Evolutionary conservation across 441 rosid species (phyloP), one percentile per base, ranked within the genome.

Genomic region (Pelargonium citronellum): DNA sequence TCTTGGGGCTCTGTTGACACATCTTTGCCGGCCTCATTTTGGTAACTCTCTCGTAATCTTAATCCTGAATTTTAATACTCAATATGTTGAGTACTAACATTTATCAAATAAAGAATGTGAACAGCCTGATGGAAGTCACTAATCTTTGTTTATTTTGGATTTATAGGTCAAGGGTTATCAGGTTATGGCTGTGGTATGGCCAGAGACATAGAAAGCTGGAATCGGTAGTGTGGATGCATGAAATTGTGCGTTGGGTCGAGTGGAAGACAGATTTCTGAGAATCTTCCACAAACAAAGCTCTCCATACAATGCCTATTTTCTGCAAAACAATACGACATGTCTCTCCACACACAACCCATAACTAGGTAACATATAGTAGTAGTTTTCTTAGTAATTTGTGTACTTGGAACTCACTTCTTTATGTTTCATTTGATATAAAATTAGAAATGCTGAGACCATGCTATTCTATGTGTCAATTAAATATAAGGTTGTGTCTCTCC

Each of bases 251-350:
- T 12, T 64, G 71, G 39, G 46, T 24, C 13, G 11, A 68, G 75
- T 47, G 79, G 81, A 79, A 63, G 69, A 51, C 82, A 77, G 39
- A 75, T 62, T 71, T 79, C 79, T 76, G 73, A 75, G 84, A 74
- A 75, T 77, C 78, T 73, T 67, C 63, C 58, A 58, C 22, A 68
- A 75, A 66, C 77, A 17, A 64, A 22, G 55, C 55, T 7, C 69
- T 69, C 68, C 62, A 67, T 79, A 75, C 57, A 19, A 9, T 24
- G n/a, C 16, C 24, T 5, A n/a, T 72, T 69, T 49, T 60, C 69
- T 83, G 15, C 22, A 69, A 0, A 71, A 76, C 69, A 51, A 51
- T 67, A 69, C 68, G 68, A 67, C 78, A 64, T 74, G 83, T 80
- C 74, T 49, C 79, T 67, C 62, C 65, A 8, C 67, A 24, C 74